phyloP scores from a whole-genome alignment of 805 yeast species.

The Cyberlindnera petersonii region DNA sequence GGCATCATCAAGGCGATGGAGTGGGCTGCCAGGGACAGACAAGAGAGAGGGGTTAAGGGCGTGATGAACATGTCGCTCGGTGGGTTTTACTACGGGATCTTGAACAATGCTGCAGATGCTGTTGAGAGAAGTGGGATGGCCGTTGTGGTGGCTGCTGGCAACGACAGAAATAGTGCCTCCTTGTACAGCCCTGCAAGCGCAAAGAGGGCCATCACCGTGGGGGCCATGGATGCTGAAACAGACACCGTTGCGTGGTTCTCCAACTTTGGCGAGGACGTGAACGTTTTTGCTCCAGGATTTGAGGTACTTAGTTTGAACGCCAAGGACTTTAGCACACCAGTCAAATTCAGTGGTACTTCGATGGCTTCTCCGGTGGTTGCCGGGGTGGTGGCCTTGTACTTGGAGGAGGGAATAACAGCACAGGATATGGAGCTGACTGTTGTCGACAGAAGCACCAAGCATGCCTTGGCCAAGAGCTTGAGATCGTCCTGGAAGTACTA shows the following conservation, averaged over 20 bases:
- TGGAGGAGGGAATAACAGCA: conserved; percentile 47
- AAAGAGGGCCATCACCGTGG: conserved; percentile 66
- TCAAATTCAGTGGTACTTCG: conserved; percentile 63
- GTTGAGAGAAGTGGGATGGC: conserved; percentile 68
- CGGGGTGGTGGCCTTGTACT: conserved; percentile 55
- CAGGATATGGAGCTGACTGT: conserved; percentile 39
- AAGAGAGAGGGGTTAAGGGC: conserved; percentile 36
- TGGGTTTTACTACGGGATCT: conserved; percentile 54
- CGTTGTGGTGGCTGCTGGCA: conserved; percentile 84
- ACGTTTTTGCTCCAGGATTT: conserved; percentile 78
- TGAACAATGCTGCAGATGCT: conserved; percentile 73
- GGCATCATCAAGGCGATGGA: conserved; percentile 62
- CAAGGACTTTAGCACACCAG: conserved; percentile 20
- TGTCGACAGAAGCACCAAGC: conserved; percentile 41
- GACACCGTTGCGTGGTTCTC: conserved; percentile 73
- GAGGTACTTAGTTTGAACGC: conserved; percentile 53
- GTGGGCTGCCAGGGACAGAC: conserved; percentile 57
- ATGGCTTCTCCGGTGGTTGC: conserved; percentile 76
- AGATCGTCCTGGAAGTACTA: conserved; percentile 13
- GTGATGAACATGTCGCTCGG: conserved; percentile 83
- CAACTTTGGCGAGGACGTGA: conserved; percentile 86
- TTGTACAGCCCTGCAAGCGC: conserved; percentile 82
- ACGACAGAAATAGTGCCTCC: conserved; percentile 71
- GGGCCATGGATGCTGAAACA: conserved; percentile 73
- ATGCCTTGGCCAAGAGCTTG: conserved; percentile 9